A percentile compares a stretch with the other conserved stretches of the same genome.
Evolutionary conservation across 106 monocot genomes (phyloP).

Genomic region (Apostasia ramifera): DNA sequence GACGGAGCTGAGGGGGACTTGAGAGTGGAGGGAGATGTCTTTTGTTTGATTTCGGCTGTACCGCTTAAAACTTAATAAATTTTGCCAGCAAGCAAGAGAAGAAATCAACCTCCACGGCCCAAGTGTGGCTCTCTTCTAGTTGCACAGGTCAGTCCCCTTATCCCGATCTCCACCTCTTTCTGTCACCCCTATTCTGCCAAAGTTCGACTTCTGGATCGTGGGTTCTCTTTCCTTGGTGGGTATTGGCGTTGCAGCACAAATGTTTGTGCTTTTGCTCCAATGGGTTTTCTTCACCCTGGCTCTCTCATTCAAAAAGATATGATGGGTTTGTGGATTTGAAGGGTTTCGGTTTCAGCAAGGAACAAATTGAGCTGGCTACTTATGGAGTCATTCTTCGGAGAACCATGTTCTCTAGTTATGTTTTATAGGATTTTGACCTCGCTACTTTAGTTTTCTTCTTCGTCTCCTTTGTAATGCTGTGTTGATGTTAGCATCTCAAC

Average conservation of each 20-base stretch:
- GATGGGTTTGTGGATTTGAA: too few species aligned
- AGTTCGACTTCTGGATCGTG: neutral
- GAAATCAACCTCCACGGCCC: neutral
- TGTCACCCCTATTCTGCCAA: neutral
- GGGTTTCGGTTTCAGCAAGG: too few species aligned
- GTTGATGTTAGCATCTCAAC: too few species aligned
- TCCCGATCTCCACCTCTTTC: neutral
- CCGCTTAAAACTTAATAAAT: neutral
- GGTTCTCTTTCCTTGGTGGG: neutral
- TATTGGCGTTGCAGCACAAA: neutral
- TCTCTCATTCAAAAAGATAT: too few species aligned
- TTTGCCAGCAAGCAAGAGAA: neutral
- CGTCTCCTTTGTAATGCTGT: too few species aligned
- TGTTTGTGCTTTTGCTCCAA: too few species aligned
- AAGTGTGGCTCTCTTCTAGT: neutral
- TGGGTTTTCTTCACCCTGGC: too few species aligned
- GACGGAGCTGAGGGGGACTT: neutral
- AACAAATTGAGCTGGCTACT: too few species aligned
- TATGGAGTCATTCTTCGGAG: too few species aligned
- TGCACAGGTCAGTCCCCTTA: neutral
- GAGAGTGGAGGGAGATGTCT: neutral
- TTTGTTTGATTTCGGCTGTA: neutral
- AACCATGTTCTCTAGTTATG: too few species aligned
- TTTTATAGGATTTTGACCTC: too few species aligned
- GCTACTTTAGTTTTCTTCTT: too few species aligned